Evolutionary conservation across 169 alveolate genomes (phyloP).

Genomic region (Eimeria sp.): DNA sequence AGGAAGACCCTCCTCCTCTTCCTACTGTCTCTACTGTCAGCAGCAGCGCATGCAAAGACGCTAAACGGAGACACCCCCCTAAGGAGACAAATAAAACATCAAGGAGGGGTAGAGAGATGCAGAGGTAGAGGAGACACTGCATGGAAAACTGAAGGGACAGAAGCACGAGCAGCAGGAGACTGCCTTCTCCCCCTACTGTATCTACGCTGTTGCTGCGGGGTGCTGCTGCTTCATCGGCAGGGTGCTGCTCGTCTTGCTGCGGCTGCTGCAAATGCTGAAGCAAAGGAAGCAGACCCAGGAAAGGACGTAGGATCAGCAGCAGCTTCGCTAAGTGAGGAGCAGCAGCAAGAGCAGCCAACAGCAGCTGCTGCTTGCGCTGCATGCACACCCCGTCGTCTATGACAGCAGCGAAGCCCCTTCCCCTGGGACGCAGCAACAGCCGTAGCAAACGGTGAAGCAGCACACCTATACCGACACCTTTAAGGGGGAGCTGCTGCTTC

Average conservation of each 20-base stretch:
- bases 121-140: not conserved
- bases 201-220: not conserved
- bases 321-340: constrained; percentile 25
- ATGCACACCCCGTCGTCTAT: not conserved
- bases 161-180: constrained; percentile 14
- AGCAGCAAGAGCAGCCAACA: constrained; percentile 18
- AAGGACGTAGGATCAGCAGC: constrained; percentile 1
- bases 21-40: not conserved
- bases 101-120: not conserved
- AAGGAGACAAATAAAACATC: not conserved
- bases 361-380: constrained; percentile 48
- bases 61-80: constrained; percentile 30
- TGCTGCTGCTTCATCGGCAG: not conserved
- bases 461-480: not conserved
- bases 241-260: not conserved
- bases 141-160: not conserved
- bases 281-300: not conserved
- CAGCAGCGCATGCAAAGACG: constrained; percentile 39
- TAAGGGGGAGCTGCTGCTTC: not conserved
- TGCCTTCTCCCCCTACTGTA: constrained; percentile 28
- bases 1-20: not conserved
- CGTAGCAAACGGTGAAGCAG: constrained; percentile 47
- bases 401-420: constrained; percentile 50
- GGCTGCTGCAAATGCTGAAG: too few species aligned
- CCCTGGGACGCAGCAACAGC: constrained; percentile 50